phyloP scores from a whole-genome alignment of 2,329 filamentous ascomycete species.

The Cercospora sp. region DNA sequence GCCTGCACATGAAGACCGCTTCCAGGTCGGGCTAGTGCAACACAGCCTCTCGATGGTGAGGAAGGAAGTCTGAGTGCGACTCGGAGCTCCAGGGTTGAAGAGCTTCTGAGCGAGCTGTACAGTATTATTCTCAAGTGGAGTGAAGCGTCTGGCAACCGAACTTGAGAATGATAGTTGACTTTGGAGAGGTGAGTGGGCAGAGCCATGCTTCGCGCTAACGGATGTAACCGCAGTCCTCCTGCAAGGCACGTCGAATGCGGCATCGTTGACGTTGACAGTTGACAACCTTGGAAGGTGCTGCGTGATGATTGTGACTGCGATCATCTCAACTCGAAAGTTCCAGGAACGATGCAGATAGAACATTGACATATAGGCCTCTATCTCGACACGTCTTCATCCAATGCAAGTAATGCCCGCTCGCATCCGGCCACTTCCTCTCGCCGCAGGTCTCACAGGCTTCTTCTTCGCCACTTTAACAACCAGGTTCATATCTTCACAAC shows the following conservation, averaged over 20 bases:
- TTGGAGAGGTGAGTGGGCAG: no score
- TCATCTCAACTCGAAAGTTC: background rate
- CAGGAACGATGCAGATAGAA: background rate
- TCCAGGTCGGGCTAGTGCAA: no score
- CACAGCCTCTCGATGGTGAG: no score
- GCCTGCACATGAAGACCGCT: no score
- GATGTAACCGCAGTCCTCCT: background rate
- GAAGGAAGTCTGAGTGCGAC: no score
- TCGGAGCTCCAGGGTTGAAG: no score
- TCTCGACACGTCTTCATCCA: background rate
- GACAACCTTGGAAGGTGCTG: background rate
- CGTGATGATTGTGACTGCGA: background rate
- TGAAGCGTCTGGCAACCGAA: no score
- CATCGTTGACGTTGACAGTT: background rate
- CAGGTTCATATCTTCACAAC: constrained; percentile 1
- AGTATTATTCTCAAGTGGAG: no score
- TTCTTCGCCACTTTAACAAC: constrained; percentile 16
- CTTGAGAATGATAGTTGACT: no score
- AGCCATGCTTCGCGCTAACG: background rate
- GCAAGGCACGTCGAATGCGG: background rate
- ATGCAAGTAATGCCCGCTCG: constrained; percentile 19
- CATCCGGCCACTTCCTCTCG: constrained; percentile 18
- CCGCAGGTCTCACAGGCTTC: constrained; percentile 21
- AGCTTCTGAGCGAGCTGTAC: no score
- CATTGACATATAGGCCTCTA: background rate